Evolutionary conservation across 2,329 filamentous ascomycete genomes (phyloP).

Genomic region (Aspergillus caelatus): DNA sequence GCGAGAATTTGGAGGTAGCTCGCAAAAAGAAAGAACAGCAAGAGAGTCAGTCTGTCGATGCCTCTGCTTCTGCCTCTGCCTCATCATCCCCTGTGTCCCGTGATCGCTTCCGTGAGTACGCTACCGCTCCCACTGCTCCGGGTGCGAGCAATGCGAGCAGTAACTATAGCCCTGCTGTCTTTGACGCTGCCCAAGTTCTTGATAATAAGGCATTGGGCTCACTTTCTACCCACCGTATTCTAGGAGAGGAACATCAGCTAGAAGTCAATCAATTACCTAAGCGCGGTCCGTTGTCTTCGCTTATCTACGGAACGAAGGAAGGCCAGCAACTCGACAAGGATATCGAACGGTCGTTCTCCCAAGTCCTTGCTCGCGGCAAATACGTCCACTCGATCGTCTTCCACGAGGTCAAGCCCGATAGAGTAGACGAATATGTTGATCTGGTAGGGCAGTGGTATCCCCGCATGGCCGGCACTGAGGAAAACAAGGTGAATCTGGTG

Average conservation of each 20-base stretch:
- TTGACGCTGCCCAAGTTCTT: constrained; percentile 45
- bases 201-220: constrained; percentile 59
- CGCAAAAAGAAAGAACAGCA: constrained; percentile 76
- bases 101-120: constrained; percentile 40
- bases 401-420: constrained; percentile 93
- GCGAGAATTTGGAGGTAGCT: constrained; percentile 75
- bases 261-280: constrained; percentile 64
- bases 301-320: constrained; percentile 97
- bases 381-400: constrained; percentile 98
- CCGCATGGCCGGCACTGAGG: constrained; percentile 76
- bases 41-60: constrained; percentile 73
- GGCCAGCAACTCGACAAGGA: constrained; percentile 92
- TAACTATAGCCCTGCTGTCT: constrained; percentile 34
- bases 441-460: constrained; percentile 93
- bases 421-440: constrained; percentile 90
- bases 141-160: constrained; percentile 50
- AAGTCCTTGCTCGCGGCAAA: constrained; percentile 92
- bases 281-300: constrained; percentile 75
- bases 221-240: constrained; percentile 57
- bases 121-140: constrained; percentile 47
- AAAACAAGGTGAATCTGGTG: constrained; percentile 94
- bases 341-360: constrained; percentile 93
- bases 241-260: constrained; percentile 61
- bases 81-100: constrained; percentile 32
- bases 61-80: constrained; percentile 48